These are phyloP conservation scores for Citrullus mucosospermus DNA, from an alignment of 306 rosid species.

Conservation along the genomic window DNA sequence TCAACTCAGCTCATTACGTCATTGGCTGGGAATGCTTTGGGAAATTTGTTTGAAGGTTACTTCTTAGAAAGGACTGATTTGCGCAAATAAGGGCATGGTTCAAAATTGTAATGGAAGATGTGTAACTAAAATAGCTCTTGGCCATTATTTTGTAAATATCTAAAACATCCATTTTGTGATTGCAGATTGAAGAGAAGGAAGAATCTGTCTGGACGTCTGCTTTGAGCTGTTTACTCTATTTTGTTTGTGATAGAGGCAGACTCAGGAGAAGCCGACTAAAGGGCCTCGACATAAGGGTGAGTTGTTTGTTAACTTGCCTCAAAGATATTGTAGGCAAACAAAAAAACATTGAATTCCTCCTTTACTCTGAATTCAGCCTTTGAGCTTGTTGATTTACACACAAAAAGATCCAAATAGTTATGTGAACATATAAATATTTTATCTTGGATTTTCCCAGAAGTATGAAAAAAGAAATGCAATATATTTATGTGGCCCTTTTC, in stretches of 20 bases:
- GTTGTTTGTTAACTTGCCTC: constrained; percentile 14
- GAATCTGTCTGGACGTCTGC: constrained; percentile 99
- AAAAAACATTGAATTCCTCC: no score
- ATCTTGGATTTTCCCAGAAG: no score
- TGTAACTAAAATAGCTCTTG: neutral
- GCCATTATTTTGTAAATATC: constrained; percentile 7
- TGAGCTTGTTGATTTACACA: no score
- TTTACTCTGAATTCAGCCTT: no score
- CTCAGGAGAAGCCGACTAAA: constrained; percentile 66
- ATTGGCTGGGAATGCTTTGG: neutral
- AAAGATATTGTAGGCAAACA: neutral
- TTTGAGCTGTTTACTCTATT: constrained; percentile 93
- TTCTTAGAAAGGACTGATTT: neutral
- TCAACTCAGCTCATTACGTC: neutral
- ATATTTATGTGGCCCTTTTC: neutral
- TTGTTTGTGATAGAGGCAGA: constrained; percentile 89
- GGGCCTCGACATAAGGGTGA: constrained; percentile 98
- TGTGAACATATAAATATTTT: no score
- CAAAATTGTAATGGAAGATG: neutral
- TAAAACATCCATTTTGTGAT: constrained; percentile 6
- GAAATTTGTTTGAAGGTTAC: neutral
- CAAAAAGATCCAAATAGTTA: no score
- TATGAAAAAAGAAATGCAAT: no score
- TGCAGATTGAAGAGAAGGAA: constrained; percentile 81
- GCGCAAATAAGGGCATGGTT: neutral